A percentile compares a stretch with the other conserved stretches of the same genome.
phyloP scores from a whole-genome alignment of 208 protist genomes.

The Crithidia brevicula region DNA sequence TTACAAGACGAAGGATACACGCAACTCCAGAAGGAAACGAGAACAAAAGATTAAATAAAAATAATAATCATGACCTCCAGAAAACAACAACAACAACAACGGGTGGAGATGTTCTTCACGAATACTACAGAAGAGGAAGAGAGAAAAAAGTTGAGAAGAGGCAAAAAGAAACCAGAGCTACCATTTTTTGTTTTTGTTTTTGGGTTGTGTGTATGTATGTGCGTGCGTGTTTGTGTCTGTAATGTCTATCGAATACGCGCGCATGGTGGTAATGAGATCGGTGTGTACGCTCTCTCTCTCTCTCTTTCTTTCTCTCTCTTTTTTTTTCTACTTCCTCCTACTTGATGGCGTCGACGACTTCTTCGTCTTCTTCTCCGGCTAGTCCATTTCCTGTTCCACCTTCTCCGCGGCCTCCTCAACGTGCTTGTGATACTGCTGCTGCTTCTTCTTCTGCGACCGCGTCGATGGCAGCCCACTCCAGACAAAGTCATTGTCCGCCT shows the following conservation, averaged over 20 bases:
- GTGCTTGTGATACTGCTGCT: background rate
- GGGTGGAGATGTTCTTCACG: background rate
- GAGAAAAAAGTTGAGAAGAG: background rate
- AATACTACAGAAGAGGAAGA: background rate
- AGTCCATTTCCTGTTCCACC: background rate
- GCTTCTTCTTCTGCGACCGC: constrained; percentile 10
- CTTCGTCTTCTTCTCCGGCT: background rate
- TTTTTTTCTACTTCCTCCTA: too few relatives aligned
- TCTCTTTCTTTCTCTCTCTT: too few relatives aligned
- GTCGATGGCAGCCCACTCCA: constrained; percentile 15
- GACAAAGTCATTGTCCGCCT: constrained; percentile 26
- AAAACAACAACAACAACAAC: too few relatives aligned
- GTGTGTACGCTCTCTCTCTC: too few relatives aligned
- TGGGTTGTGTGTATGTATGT: too few relatives aligned
- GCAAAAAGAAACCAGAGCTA: too few relatives aligned
- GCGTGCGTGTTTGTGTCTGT: too few relatives aligned
- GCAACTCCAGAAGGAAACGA: background rate
- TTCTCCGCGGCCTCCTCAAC: background rate
- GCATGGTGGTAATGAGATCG: too few relatives aligned
- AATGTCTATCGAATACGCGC: too few relatives aligned
- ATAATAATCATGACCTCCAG: constrained; percentile 1
- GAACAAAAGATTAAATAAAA: background rate
- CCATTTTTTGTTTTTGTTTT: too few relatives aligned
- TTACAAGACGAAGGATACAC: too few relatives aligned
- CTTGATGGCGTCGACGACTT: too few relatives aligned